Base-by-base conservation (phyloP, 257 asterid genomes). In the Ballota nigra region DNA sequence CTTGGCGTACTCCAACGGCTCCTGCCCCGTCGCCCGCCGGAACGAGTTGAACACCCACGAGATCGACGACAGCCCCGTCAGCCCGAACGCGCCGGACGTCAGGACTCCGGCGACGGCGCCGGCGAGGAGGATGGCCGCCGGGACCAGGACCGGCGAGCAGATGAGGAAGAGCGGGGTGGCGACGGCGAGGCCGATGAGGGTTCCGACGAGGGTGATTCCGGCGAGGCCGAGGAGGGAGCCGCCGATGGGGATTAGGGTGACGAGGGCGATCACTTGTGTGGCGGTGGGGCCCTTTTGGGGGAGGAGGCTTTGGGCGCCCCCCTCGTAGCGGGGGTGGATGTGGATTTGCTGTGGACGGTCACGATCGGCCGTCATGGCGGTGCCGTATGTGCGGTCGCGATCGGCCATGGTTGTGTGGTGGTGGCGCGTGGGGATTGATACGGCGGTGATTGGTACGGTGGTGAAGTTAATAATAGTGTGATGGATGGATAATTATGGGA, bases 71-170 rank as follows among this genome's bases (percentile, higher is more conserved):
- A 92, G 83, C 0, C 97, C 97, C 4, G 95, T 87, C 2, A 90
- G 73, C 13, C 97, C 97, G 36, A 92, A 87, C 0, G 96, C 97
- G 0, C 98, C 96, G 0, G 97, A 92, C 0, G 97, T 79, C 18
- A 92, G 13, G 41, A 90, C 77, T 0, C 92, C 98, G 0, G 86
- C 60, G 5, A 90, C 93, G 0, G 96, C 83, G 6, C 91, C 86
- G 19, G 59, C 91, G 4, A 83, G 0, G 0, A 84, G 68, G 8
- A 86, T 40, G 40, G 79, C 79, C 11, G 97, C 96, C 1, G 98
- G 98, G 11, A 92, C 83, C 2, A 90, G 51, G 56, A 92, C 81
- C 0, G 98, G 97, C 85, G 96, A 90, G 83, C 75, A 88, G 53
- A 92, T 84, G 43, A 90, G 38, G 76, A 90, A 86, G 0, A 92